Evolutionary conservation across 306 rosid species (phyloP), one percentile per base, ranked within the genome.

Genomic region (Chamaecrista fasciculata): DNA sequence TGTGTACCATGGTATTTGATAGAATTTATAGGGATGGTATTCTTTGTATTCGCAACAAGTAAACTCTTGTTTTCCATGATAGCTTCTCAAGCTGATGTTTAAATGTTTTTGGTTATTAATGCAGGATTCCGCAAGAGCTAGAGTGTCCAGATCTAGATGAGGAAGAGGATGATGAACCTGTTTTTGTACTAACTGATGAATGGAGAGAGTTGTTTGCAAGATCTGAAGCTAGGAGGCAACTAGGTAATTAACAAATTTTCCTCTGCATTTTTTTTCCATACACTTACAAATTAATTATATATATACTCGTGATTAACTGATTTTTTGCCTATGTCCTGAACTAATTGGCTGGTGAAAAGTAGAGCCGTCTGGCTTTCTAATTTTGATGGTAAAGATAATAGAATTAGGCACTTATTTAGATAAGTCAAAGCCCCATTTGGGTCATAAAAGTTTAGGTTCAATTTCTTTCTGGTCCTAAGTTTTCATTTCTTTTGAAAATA

Each of bases 191-290:
- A n/a, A 83, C 91, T 18, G 93, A 89, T 62, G 91, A 86, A 59
- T 89, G 96, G 93, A 89, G 74, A 69, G 96, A 89, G 14, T 86
- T 89, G 77, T 89, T 89, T 72, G 93, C 91, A 3, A 76, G 85
- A 81, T 83, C 93, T 49, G 93, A 86, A 79, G 92, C 87, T 11
- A 83, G 76, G 76, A 85, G 91, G 71, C 86, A 73, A 78, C 80
- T 70, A 53, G 87, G 96, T 89, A 69, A 16, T 49, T 47, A 37
- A 58, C 33, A n/a, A 73, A n/a, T 47, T 40, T 20, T 57, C 52
- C 33, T 14, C 10, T 16, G 16, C n/a, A 48, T 18, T 16, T 31
- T 11, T 8, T 62, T 11, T 14, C 58, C 1, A n/a, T 49, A 14
- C 34, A 24, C 28, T 44, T 62, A 12, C 55, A 33, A 1, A 19